Percentiles rank a stretch among this genome's conserved stretches.
Evolutionary conservation across 148 eudicot genomes (phyloP).

Genomic region (Silene uniflora): DNA sequence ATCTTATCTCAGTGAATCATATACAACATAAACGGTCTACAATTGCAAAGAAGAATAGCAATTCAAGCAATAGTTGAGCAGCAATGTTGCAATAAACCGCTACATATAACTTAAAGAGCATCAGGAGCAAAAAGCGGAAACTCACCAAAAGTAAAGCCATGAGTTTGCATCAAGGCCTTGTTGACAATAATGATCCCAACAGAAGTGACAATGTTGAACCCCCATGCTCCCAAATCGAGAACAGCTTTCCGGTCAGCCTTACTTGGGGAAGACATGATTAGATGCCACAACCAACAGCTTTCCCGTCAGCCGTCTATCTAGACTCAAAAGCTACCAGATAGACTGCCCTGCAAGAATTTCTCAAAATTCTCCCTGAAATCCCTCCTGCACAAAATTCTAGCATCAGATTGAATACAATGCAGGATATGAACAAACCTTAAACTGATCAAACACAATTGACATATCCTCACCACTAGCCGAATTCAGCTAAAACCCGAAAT

Average conservation of each 20-base stretch:
- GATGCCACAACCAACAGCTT: neutral
- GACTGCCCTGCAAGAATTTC: neutral
- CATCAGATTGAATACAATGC: neutral
- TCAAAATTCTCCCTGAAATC: neutral
- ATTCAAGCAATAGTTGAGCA: constrained; percentile 3
- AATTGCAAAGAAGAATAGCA: neutral
- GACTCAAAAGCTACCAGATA: neutral
- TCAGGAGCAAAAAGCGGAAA: neutral
- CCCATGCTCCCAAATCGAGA: constrained; percentile 17
- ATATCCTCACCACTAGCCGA: neutral
- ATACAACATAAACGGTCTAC: neutral
- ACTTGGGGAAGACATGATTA: constrained; percentile 13
- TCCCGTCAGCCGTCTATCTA: neutral
- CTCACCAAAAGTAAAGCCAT: constrained; percentile 21
- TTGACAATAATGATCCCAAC: constrained; percentile 18
- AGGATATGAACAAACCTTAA: neutral
- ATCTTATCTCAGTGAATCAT: no score
- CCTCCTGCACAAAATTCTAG: constrained; percentile 2
- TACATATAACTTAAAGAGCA: neutral
- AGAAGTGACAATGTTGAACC: constrained; percentile 16
- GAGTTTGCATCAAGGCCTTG: constrained; percentile 17
- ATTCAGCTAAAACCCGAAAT: neutral
- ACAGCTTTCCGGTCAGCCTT: constrained; percentile 17
- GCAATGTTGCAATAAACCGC: neutral
- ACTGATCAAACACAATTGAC: neutral